Evolutionary conservation across 371 early-diverging fungal genomes (phyloP), one percentile per base, ranked within the genome.

Genomic region (Mucor velutinosus): DNA sequence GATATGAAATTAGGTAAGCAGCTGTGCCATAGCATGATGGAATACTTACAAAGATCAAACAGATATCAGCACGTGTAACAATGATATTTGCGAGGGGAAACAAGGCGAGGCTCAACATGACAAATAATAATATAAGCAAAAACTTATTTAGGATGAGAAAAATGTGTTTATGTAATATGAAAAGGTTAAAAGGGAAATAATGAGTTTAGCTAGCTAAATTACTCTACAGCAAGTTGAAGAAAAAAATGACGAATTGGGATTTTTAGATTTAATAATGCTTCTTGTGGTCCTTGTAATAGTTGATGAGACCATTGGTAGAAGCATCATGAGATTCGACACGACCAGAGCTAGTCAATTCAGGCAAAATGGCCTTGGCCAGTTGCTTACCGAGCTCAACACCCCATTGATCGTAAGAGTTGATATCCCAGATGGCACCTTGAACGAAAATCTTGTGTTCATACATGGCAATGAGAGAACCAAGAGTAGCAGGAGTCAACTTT

Each of bases 381-480:
- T 95, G 96, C 89, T 99, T 99, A 73, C 99, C 99, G 21, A 99
- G 90, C 79, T 99, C 97, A 56, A 99, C 99, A 69, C 99, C 99
- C 96, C 99, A 99, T 88, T 99, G 97, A 73, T 97, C 97, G 78
- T 85, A 94, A 49, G 95, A 94, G 89, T 99, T 99, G 82, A 99
- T 96, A 72, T 94, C 88, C 99, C 98, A 99, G 70, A 97, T 92
- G 56, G 93, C 89, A 62, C 99, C 99, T 83, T 98, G 99, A 25
- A 95, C 93, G 79, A 99, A 99, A 78, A 99, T 99, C 91, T 99
- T 99, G 90, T 99, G 99, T 86, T 99, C 99, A 74, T 99, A 99
- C 80, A 97, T 76, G 49, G 99, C 96, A 77, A 99, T 92, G 67
- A 99, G 79, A 7, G 93, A 87, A 57, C 99, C 99, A 17, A 99